Evolutionary conservation across 495 filamentous ascomycete genomes (phyloP), one percentile per base, ranked within the genome.

Genomic region (Chaetomium fimeti): DNA sequence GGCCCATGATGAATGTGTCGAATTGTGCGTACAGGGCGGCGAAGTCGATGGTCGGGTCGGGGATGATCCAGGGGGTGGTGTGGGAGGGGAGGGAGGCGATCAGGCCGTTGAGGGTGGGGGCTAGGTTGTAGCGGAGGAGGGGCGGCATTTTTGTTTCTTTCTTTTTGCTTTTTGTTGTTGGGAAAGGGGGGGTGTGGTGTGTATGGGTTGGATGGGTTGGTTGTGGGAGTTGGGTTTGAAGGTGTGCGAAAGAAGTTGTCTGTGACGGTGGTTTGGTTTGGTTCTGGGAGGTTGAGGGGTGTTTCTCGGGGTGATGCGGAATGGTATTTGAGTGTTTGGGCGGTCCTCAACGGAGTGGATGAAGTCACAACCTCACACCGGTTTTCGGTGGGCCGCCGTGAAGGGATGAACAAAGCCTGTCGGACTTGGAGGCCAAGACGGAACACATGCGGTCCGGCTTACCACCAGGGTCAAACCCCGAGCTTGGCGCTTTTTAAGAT

Each of bases 31-130:
- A 65, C 9, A 68, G 58, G 1, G 59, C 52, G 18, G 47, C 36
- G 48, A 69, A 69, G 53, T 64, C 57, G 42, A 69, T 69, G 43
- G 67, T 61, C 3, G 60, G 1, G 61, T 69, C 67, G 0, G 48
- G 28, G 40, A 61, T 40, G 45, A 69, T 66, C 67, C 67, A 69
- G 49, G 59, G 18, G 13, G 43, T 28, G 13, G 57, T 36, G 29
- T 47, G 27, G 15, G 16, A 1, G 6, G 62, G 25, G 7, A 7
- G 43, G 9, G 67, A 63, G 61, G 64, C 61, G 51, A 69, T 65
- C 38, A 62, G 29, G 45, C 67, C 67, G 57, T 69, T 61, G 56
- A 69, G 67, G 40, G 67, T 63, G 38, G 64, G 42, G 49, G 67
- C 66, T 3, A 56, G 11, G 66, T 68, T 68, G 57, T 68, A 68